These are phyloP conservation scores for Sugiyamaella japonica DNA, from an alignment of 1,139 yeast species.

Conservation along the genomic window DNA sequence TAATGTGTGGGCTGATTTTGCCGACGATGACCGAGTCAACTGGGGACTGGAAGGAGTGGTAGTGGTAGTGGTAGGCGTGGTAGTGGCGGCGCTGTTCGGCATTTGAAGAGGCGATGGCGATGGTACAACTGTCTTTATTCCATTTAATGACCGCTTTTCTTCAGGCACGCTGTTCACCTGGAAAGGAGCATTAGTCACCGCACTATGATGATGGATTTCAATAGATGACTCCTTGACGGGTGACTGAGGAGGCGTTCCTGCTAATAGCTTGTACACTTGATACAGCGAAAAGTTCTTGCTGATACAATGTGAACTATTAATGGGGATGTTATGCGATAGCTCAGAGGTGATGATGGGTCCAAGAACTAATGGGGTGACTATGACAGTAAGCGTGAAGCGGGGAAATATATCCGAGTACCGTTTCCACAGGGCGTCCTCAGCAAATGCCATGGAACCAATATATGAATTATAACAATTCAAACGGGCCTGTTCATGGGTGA, in stretches of 20 bases:
- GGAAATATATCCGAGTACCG: slow-evolving; percentile 26
- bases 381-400: slow-evolving; percentile 24
- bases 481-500: slow-evolving; percentile 28
- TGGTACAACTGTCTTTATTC: neutral
- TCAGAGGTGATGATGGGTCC: slow-evolving; percentile 29
- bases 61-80: neutral
- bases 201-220: neutral
- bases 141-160: slow-evolving; percentile 1
- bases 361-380: slow-evolving; percentile 30
- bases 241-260: slow-evolving; percentile 13
- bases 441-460: slow-evolving; percentile 29
- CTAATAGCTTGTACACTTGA: slow-evolving; percentile 9
- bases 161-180: neutral
- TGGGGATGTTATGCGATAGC: neutral
- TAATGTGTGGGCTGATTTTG: slow-evolving; percentile 3
- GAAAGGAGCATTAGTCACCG: neutral
- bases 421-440: slow-evolving; percentile 32
- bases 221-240: slow-evolving; percentile 3
- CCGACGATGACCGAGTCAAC: neutral
- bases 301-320: neutral
- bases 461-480: slow-evolving; percentile 24
- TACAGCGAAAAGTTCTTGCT: slow-evolving; percentile 6
- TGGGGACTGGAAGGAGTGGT: neutral
- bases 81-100: neutral
- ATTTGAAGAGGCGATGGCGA: neutral